Base-by-base conservation (phyloP, 2,329 filamentous ascomycete genomes). In the Aspergillus fischeri region DNA sequence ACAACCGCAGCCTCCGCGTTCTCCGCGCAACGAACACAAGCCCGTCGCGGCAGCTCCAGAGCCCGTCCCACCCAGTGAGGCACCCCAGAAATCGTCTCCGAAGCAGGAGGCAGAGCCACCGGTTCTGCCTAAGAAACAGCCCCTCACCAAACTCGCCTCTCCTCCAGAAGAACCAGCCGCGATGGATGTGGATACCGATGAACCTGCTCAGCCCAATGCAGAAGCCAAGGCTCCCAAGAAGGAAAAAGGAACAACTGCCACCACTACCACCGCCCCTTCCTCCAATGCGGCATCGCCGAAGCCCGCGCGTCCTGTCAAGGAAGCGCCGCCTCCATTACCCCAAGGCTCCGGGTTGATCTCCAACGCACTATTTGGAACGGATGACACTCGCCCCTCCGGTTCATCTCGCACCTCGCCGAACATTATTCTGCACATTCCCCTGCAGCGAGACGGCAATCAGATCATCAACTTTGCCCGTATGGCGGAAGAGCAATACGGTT, bases 381-480 rank as follows among this genome's bases (percentile, higher is more conserved):
- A 80, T 49, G 70, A 73, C 44, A 69, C 70, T n/a, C 75, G 58
- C 0, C 57, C 63, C 75, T 49, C 76, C 75, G 25, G 72, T 80
- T 49, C 78, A 74, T 63, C 72, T 29, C 77, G 71, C 42, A 69
- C 79, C 56, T 84, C 83, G 2, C 92, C 86, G 44, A 96, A 86
- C 4, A 96, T 99, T 61, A 84, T 95, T 53, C 82, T 99, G 20
- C 87, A 89, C 55, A 87, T 99, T 56, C 86, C 90, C 0, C 82
- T 99, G 42, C 84, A 88, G 57, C 90, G 91, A 44, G 86, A 90
- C 65, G 88, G 85, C 38, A 96, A 96, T 72, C 91, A 93, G 64
- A 93, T 95, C 60, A 86, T 99, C 76, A 97, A 97, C 73, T 97
- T 97, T 63, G 92, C 93, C 68, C 90, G 91, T 48, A 82, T 97